Evolutionary conservation across 495 filamentous ascomycete genomes (phyloP).

Genomic region (Penicillium waksmanii): DNA sequence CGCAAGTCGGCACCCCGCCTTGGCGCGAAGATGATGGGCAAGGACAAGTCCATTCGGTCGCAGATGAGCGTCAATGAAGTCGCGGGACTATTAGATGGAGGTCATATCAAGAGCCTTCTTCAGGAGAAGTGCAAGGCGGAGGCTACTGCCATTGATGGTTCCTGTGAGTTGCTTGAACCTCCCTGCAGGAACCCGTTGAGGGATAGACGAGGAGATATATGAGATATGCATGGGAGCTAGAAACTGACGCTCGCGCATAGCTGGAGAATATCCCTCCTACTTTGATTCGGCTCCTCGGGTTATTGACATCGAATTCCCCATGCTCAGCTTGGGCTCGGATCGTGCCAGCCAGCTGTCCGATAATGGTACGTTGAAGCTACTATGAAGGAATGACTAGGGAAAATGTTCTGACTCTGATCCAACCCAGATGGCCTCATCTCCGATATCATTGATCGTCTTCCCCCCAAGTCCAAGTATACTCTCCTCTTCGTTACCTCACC

Average conservation of each 20-base stretch:
- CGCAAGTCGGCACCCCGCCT: conserved; percentile 63
- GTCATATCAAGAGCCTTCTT: conserved; percentile 55
- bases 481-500: conserved; percentile 64
- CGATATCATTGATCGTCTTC: conserved; percentile 59
- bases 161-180: conserved; percentile 54
- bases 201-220: too few species aligned
- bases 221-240: neutral
- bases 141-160: conserved; percentile 59
- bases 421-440: conserved; percentile 63
- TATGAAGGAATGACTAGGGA: neutral
- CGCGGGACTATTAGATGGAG: conserved; percentile 59
- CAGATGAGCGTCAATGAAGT: conserved; percentile 63
- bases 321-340: conserved; percentile 43
- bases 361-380: conserved; percentile 44
- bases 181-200: neutral
- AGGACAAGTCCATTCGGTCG: conserved; percentile 53
- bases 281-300: conserved; percentile 53
- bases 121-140: conserved; percentile 56
- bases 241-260: conserved; percentile 33
- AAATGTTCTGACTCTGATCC: neutral
- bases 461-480: conserved; percentile 59
- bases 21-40: conserved; percentile 52
- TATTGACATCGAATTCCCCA: conserved; percentile 56
- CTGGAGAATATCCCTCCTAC: conserved; percentile 47
- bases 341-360: conserved; percentile 48